Evolutionary conservation across 2,329 filamentous ascomycete genomes (phyloP).

Genomic region (Rhynchosporium graminicola): DNA sequence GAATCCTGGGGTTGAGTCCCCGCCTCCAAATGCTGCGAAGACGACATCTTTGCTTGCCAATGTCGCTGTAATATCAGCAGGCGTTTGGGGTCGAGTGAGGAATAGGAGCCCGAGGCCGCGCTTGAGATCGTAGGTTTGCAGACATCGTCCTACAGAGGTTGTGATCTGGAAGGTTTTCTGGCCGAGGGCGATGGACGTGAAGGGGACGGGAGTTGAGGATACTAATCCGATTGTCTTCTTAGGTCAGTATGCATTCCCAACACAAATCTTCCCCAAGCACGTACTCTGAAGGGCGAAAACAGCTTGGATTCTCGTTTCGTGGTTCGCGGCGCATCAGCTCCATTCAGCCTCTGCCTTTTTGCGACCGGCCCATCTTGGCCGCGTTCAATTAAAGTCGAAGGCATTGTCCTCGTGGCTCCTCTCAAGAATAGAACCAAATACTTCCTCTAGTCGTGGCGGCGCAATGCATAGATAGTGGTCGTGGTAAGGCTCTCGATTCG

Average conservation of each 20-base stretch:
- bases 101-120: slow-evolving; percentile 91
- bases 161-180: slow-evolving; percentile 98
- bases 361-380: slow-evolving; percentile 60
- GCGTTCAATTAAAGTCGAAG: slow-evolving; percentile 43
- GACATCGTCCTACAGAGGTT: slow-evolving; percentile 83
- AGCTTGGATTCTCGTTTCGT: slow-evolving; percentile 67
- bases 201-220: slow-evolving; percentile 86
- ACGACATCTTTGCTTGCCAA: slow-evolving; percentile 84
- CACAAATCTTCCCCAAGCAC: slow-evolving; percentile 37
- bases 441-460: background rate
- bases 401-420: slow-evolving; percentile 43
- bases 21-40: slow-evolving; percentile 85
- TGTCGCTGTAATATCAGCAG: slow-evolving; percentile 81
- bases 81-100: slow-evolving; percentile 87
- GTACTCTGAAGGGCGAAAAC: slow-evolving; percentile 90
- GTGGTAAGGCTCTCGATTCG: background rate
- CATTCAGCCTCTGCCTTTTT: slow-evolving; percentile 74
- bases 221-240: slow-evolving; percentile 85
- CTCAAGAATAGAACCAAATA: background rate
- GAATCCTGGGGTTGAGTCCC: slow-evolving; percentile 61
- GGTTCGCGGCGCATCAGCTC: slow-evolving; percentile 43
- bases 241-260: slow-evolving; percentile 25
- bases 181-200: slow-evolving; percentile 83
- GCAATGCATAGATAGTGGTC: slow-evolving; percentile 3
- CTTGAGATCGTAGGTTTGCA: slow-evolving; percentile 95